Base-by-base conservation (phyloP, 768 basidiomycete species). In the Hericium coralloides region DNA sequence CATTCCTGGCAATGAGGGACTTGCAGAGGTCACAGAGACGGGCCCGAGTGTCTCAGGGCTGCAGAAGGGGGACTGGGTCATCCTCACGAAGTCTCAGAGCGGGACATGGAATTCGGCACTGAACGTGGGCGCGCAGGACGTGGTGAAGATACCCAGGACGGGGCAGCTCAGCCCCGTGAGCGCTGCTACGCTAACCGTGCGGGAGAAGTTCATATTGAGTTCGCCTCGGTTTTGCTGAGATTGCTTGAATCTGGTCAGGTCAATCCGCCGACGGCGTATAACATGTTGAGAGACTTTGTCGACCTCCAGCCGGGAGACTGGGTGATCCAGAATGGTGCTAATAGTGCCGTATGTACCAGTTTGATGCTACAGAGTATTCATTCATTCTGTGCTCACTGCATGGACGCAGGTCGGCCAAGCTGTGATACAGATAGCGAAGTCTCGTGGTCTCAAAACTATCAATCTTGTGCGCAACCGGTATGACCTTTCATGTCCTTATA, bases 261-360 rank as follows among this genome's bases (percentile, higher is more conserved):
- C 25, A 95, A 95, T 65, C 88, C 89, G 2, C 76, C 90, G 0
- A 90, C 92, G 0, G 92, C 92, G 1, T 85, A 85, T 60, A 85
- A 87, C 63, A 88, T 95, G 85, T 77, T 95, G 10, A 76, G 76
- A 37, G 81, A 87, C 55, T 92, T 85, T 68, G 77, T 83, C 6
- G 63, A 74, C 38, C 76, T 92, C 45, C 60, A 79, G 52, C 73
- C 77, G 50, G 90, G 85, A 3, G 87, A 90, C 49, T 93, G 85
- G 85, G 75, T 95, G 15, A 67, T 94, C 12, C 92, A 94, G 69
- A 94, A 93, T 59, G 92, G 89, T 25, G 85, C 84, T 18, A 94
- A 94, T 63, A 87, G 87, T 62, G 87, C 88, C 18, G 91, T 90
- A 57, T 50, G 83, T 70, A 50, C 36, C 31, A 31, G 31, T 6